Evolutionary conservation across 768 basidiomycete species (phyloP), one percentile per base, ranked within the genome.

Genomic region (Amanita exitialis): DNA sequence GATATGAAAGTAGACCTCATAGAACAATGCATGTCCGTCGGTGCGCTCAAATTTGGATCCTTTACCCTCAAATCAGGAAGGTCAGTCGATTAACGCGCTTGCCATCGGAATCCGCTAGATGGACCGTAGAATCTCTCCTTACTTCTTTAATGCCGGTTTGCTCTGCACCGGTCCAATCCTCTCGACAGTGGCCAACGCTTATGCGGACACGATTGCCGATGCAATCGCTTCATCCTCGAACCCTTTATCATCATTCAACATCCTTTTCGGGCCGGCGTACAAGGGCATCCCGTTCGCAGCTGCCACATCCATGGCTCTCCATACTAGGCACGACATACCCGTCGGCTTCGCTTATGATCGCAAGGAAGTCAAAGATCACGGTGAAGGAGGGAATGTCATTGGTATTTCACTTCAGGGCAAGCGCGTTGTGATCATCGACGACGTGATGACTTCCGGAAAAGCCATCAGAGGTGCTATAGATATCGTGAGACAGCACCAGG

Each of bases 51-150:
- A 62, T 98, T 97, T 61, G 96, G 95, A 30, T 74, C 81, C 1
- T 99, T 96, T 64, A 89, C 84, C 1, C 77, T 98, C 52, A 99
- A 98, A 77, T 93, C 90, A 30, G 96, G 95, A 56, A 82, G 93
- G 90, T 91, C 64, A 57, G 84, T 28, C 32, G 13, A 16, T 21
- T 7, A 13, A 16, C 36, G 16, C 47, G 45, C 45, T 52, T 49
- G 39, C 38, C 15, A 25, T 47, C 52, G 23, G 34, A 45, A 39
- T 32, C n/a, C 41, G 10, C 49, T 55, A 34, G 55, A 51, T 45
- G 47, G 66, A 41, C 2, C 16, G 16, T 8, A 90, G 90, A 36
- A 69, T 77, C 49, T 99, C 95, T 6, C 96, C 95, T 1, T 98
- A 98, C 69, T 99, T 97, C 66, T 93, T 97, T 76, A 97, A 97